Evolutionary conservation across 805 yeast genomes (phyloP), one percentile per base, ranked within the genome.

Genomic region (Kodamaea laetipori): DNA sequence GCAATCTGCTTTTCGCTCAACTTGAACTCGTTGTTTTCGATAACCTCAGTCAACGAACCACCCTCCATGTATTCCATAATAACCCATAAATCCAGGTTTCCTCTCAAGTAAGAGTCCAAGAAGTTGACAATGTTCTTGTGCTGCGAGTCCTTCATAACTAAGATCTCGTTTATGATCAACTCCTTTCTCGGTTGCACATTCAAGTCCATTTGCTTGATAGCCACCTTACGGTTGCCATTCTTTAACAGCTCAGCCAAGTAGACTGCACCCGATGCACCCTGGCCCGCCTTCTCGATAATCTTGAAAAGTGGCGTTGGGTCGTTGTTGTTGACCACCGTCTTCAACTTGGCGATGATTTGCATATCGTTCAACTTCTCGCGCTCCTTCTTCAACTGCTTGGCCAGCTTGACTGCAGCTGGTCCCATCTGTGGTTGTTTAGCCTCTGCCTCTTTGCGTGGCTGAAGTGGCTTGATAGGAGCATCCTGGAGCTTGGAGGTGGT

Each of bases 41-140:
- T 90, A 31, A 95, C 87, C 67, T 94, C 99, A 0, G 98, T 94
- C 53, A 94, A 71, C 4, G 97, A 86, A 1, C 99, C 99, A 43
- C 99, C 99, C 68, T 95, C 97, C 99, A 94, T 94, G 63, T 82
- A 95, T 65, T 94, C 99, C 99, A 94, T 94, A 24, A 95, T 86
- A n/a, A 94, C 99, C 97, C 98, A 92, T 47, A 94, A 72, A 57
- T 94, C 97, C 46, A 79, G 76, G 38, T 76, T 72, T 3, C 89
- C 88, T 43, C 90, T 76, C 49, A 92, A 68, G 58, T 88, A 95
- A 1, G 97, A 89, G 59, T 92, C 98, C 47, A 94, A 67, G 65
- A 88, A 94, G 62, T 92, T 94, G 46, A 94, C 99, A 65, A 94
- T 94, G 61, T 94, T 94, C 48, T 86, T 84, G 67, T 94, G 98